These are phyloP conservation scores for Aspergillus amoenus DNA, from an alignment of 2,329 filamentous ascomycete genomes.

Conservation along the genomic window DNA sequence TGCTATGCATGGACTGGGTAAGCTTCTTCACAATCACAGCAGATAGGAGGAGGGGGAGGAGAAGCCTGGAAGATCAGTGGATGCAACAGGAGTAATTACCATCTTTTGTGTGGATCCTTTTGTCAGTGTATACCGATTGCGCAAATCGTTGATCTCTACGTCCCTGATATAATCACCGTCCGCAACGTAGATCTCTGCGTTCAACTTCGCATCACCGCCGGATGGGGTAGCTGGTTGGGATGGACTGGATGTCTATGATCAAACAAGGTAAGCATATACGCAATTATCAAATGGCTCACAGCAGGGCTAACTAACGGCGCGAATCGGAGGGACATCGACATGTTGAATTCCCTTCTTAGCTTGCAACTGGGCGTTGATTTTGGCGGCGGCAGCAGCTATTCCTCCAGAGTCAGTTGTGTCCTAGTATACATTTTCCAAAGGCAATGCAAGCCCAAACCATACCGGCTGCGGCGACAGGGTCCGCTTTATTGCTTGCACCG, in stretches of 20 bases:
- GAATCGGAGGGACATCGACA: conserved; percentile 82
- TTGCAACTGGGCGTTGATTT: conserved; percentile 79
- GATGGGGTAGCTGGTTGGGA: conserved; percentile 56
- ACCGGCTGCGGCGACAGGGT: conserved; percentile 79
- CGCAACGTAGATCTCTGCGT: conserved; percentile 87
- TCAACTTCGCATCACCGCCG: conserved; percentile 59
- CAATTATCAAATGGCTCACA: background rate
- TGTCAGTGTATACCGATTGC: conserved; percentile 94
- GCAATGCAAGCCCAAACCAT: conserved; percentile 23
- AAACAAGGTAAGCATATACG: background rate
- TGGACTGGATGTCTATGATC: conserved; percentile 47
- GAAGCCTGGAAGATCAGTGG: conserved; percentile 64
- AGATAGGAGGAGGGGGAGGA: conserved; percentile 38
- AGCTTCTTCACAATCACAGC: conserved; percentile 65
- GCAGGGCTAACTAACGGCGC: conserved; percentile 49
- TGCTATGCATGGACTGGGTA: conserved; percentile 65
- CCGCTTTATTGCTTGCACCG: conserved; percentile 48
- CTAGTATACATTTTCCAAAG: background rate
- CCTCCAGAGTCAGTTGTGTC: background rate
- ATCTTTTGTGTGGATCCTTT: conserved; percentile 98
- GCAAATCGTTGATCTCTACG: conserved; percentile 96
- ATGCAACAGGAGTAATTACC: conserved; percentile 83
- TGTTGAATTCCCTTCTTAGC: conserved; percentile 88
- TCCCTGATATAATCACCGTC: conserved; percentile 99
- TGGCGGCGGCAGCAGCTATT: conserved; percentile 80